These are phyloP conservation scores for Roridomyces roridus DNA, from an alignment of 768 basidiomycete species.

Conservation along the genomic window DNA sequence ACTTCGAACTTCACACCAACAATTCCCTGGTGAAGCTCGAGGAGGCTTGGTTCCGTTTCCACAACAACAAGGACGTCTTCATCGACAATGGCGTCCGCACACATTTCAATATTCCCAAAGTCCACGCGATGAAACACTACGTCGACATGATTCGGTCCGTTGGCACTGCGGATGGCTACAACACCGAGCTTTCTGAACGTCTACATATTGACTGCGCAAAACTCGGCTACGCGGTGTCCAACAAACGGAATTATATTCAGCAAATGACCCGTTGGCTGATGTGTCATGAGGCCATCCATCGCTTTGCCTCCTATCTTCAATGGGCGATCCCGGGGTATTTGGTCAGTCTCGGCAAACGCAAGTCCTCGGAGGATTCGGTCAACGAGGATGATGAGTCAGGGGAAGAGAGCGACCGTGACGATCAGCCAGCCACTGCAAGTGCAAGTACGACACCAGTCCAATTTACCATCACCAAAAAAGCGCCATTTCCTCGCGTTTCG, in stretches of 20 bases:
- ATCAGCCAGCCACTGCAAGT: neutral
- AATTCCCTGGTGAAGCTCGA: slow-evolving; percentile 24
- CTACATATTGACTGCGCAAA: slow-evolving; percentile 47
- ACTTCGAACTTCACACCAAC: slow-evolving; percentile 16
- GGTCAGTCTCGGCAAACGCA: neutral
- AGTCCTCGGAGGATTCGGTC: neutral
- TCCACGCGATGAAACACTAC: slow-evolving; percentile 30
- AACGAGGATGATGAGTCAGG: neutral
- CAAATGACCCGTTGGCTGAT: slow-evolving; percentile 42
- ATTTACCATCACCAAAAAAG: slow-evolving; percentile 10
- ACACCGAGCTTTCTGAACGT: slow-evolving; percentile 35
- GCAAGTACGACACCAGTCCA: neutral
- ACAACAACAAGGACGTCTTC: slow-evolving; percentile 29
- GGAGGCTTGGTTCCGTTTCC: slow-evolving; percentile 24
- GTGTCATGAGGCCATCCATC: slow-evolving; percentile 31
- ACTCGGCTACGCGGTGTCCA: slow-evolving; percentile 25
- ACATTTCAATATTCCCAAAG: slow-evolving; percentile 37
- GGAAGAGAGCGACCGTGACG: neutral
- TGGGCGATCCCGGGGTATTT: too few species aligned
- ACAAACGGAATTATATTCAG: slow-evolving; percentile 24
- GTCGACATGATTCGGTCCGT: slow-evolving; percentile 18
- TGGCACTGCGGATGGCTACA: slow-evolving; percentile 28
- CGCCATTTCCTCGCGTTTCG: slow-evolving; percentile 7
- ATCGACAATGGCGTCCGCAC: slow-evolving; percentile 14
- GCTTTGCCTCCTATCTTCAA: slow-evolving; percentile 11